phyloP scores from a whole-genome alignment of 2,329 filamentous ascomycete genomes.

The Fusarium mexicanum region DNA sequence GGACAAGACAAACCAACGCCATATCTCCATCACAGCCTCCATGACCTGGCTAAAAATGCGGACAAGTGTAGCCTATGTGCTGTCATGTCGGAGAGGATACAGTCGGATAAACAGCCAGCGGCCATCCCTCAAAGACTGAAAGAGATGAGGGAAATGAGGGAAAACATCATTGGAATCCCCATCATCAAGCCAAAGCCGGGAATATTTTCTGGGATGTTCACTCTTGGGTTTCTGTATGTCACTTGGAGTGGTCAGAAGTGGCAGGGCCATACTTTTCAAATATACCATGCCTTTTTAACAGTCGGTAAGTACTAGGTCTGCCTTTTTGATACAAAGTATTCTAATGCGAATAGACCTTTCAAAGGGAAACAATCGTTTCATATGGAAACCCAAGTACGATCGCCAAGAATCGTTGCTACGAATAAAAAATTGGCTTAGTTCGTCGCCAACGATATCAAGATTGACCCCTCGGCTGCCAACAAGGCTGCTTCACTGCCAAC shows the following conservation, averaged over 20 bases:
- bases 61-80: slow-evolving; percentile 25
- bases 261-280: background rate
- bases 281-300: slow-evolving; percentile 2
- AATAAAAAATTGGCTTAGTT: slow-evolving; percentile 18
- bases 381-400: slow-evolving; percentile 19
- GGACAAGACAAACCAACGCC: background rate
- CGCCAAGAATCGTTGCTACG: slow-evolving; percentile 16
- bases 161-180: slow-evolving; percentile 12
- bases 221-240: slow-evolving; percentile 7
- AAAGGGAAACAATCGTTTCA: background rate
- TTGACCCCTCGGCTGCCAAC: slow-evolving; percentile 17
- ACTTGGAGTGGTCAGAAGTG: background rate
- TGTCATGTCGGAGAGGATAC: slow-evolving; percentile 21
- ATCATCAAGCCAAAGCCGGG: background rate
- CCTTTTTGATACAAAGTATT: accelerated
- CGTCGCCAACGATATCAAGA: background rate
- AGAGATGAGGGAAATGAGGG: background rate
- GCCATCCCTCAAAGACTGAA: background rate
- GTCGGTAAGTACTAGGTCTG: slow-evolving; percentile 1
- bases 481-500: slow-evolving; percentile 17
- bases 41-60: background rate
- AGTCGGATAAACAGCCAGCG: background rate
- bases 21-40: slow-evolving; percentile 16
- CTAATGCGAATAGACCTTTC: slow-evolving; percentile 1
- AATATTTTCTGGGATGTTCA: slow-evolving; percentile 2